Conservation (phyloP, 2,329 filamentous ascomycete species). For the Penicillium sp. region DNA sequence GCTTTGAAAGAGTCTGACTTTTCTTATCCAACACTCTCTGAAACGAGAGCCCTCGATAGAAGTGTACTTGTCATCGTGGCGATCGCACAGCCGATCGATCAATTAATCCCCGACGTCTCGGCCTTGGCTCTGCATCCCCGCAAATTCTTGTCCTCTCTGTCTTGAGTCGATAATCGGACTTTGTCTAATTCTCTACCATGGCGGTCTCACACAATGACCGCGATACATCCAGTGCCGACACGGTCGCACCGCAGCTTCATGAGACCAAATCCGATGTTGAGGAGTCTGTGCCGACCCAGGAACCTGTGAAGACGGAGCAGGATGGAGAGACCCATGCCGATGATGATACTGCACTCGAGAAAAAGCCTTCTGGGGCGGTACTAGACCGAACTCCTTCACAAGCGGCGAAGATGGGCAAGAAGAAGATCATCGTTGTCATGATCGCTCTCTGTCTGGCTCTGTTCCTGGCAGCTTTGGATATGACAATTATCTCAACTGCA, state of each 20-base stretch:
- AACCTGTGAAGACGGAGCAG: constrained; percentile 2
- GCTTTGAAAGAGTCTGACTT: not conserved
- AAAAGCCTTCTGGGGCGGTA: constrained; percentile 17
- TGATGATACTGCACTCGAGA: constrained; percentile 17
- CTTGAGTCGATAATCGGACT: not conserved
- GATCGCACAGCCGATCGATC: constrained; percentile 3
- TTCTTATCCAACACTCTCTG: not conserved
- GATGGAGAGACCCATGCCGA: constrained; percentile 11
- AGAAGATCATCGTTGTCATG: constrained; percentile 43
- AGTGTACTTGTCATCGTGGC: not conserved
- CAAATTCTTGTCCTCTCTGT: constrained; percentile 1
- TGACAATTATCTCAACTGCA: constrained; percentile 50
- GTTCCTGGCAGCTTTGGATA: constrained; percentile 60
- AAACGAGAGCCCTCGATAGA: not conserved
- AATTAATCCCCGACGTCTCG: constrained; percentile 7
- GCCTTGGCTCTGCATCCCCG: constrained; percentile 3
- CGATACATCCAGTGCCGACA: constrained; percentile 17
- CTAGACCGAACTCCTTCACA: constrained; percentile 38
- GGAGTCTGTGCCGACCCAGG: constrained; percentile 1
- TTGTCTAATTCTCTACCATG: constrained; percentile 5
- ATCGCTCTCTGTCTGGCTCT: constrained; percentile 51
- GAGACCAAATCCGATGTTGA: constrained; percentile 11
- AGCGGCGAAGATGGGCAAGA: constrained; percentile 40
- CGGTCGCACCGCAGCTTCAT: constrained; percentile 1
- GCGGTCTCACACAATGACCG: constrained; percentile 2